Conservation (phyloP, 2,329 filamentous ascomycete species). For the Fusarium haematococcum region DNA sequence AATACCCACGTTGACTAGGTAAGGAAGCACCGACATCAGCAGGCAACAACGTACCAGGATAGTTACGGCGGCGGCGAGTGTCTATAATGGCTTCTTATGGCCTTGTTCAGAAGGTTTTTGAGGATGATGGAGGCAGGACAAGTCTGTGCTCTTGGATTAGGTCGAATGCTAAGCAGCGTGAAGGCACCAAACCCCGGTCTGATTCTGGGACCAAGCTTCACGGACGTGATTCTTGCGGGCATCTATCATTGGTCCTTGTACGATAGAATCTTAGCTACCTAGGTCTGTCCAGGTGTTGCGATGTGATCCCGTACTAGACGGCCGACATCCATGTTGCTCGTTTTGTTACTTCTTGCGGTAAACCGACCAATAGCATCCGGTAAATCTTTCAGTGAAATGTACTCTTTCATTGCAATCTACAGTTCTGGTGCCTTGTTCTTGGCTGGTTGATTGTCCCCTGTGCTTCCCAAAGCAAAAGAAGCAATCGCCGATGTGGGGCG, state of each 20-base stretch:
- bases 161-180: neutral
- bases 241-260: neutral
- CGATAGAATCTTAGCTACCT: neutral
- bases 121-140: neutral
- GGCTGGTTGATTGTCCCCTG: neutral
- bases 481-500: conserved; percentile 1
- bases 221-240: neutral
- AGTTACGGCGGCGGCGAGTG: neutral
- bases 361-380: neutral
- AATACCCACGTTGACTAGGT: too few species aligned
- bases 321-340: neutral
- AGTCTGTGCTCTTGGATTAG: neutral
- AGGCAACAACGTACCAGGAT: neutral
- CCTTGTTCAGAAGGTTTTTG: neutral
- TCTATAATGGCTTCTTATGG: neutral
- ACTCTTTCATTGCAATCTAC: neutral
- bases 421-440: neutral
- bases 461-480: neutral
- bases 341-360: neutral
- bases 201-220: neutral
- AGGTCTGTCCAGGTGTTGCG: neutral
- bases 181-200: neutral
- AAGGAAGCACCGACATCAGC: too few species aligned
- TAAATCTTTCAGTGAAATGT: neutral
- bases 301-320: neutral